Base-by-base conservation (phyloP, 2,329 filamentous ascomycete species). In the Epichloe hybrida region DNA sequence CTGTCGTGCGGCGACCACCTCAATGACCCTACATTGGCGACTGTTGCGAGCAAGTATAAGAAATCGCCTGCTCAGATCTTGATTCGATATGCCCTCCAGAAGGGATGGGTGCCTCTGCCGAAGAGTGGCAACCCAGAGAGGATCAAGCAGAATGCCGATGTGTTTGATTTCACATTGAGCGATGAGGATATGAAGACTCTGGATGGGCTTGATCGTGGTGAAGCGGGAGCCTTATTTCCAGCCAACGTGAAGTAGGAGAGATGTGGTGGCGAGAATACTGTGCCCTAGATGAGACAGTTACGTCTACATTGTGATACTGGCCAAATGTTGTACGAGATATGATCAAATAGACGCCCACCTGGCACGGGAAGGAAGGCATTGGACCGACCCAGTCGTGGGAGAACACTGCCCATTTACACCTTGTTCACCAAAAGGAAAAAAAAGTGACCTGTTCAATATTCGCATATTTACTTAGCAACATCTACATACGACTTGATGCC, bases 41-140 rank as follows among this genome's bases (percentile, higher is more conserved):
- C 62, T 1, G 67, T 87, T 34, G 77, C 79, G 2, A 63, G 75
- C 57, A 81, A 79, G 60, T 75, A 84, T 61, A 66, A 65, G 39
- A 83, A 78, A 61, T 73, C 74, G 8, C 73, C 80, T 1, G 77
- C 78, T 31, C 84, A 88, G 65, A 68, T 88, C 5, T 66, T 89
- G 55, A 71, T 89, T 17, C 73, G 84, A 53, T 89, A 83, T 62
- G 77, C 76, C 53, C 64, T 88, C 60, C 82, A 88, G 61, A 87
- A 86, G 67, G 74, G 71, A 9, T 85, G 80, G 77, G 73, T 82
- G 15, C 81, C 83, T 17, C 64, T 86, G 51, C 81, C 82, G 20
- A 86, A 86, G 70, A 84, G 80, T 53, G 77, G 78, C 49, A 75
- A 71, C 2, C 69, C 72, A 0, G 73, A 72, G 9, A 71, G 80